phyloP scores from a whole-genome alignment of 371 early-diverging fungal genomes.

The Dinochytrium kinnereticum region DNA sequence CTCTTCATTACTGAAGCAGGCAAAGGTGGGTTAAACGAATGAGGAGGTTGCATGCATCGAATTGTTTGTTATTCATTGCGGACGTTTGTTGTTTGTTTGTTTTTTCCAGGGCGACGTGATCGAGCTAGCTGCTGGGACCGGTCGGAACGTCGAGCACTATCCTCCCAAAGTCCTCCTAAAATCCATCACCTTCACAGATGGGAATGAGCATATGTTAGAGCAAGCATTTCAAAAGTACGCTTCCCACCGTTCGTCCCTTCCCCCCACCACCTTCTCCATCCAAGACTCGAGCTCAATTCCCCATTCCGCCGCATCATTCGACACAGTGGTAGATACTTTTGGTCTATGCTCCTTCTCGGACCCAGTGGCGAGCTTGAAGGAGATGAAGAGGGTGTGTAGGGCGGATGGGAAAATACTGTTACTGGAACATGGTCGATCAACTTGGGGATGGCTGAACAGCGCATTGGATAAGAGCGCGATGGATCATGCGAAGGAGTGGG shows the following conservation, averaged over 20 bases:
- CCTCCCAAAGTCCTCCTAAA: slow-evolving; percentile 31
- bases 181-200: slow-evolving; percentile 66
- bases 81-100: too few species aligned
- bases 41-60: background rate
- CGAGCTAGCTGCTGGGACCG: slow-evolving; percentile 71
- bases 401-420: slow-evolving; percentile 69
- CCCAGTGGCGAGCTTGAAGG: slow-evolving; percentile 69
- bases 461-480: slow-evolving; percentile 71
- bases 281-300: slow-evolving; percentile 13
- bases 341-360: slow-evolving; percentile 77
- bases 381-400: slow-evolving; percentile 67
- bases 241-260: slow-evolving; percentile 4
- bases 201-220: slow-evolving; percentile 63
- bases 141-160: slow-evolving; percentile 72
- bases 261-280: slow-evolving; percentile 24
- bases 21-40: slow-evolving; percentile 51
- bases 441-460: slow-evolving; percentile 64
- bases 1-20: slow-evolving; percentile 54
- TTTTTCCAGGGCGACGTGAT: slow-evolving; percentile 38
- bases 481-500: slow-evolving; percentile 78
- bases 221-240: slow-evolving; percentile 56
- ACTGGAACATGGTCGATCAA: slow-evolving; percentile 78
- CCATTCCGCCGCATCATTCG: slow-evolving; percentile 56
- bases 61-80: too few species aligned
- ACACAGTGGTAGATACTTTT: slow-evolving; percentile 84